Conservation (phyloP, 2,329 filamentous ascomycete genomes). For the Rachicladosporium sp. region DNA sequence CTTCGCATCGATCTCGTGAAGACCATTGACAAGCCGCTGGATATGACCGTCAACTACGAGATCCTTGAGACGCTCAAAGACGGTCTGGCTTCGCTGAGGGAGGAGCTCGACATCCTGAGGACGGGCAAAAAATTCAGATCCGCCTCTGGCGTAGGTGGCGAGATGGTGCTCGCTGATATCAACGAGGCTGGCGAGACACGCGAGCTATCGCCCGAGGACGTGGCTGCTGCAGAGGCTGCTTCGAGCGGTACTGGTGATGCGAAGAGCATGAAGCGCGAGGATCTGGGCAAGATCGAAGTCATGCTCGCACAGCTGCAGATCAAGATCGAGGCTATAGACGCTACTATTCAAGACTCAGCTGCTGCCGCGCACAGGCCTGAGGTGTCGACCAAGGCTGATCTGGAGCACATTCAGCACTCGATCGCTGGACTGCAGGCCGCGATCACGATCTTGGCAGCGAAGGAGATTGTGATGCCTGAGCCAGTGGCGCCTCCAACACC, state of each 20-base stretch:
- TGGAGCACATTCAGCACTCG: conserved; percentile 33
- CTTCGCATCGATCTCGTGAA: conserved; percentile 64
- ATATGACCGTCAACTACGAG: conserved; percentile 76
- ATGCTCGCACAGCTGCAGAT: conserved; percentile 70
- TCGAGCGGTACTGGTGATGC: conserved; percentile 18
- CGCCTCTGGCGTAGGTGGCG: conserved; percentile 13
- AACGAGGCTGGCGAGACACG: conserved; percentile 29
- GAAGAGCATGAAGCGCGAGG: conserved; percentile 49
- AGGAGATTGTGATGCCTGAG: conserved; percentile 19
- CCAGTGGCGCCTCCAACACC: conserved; percentile 9
- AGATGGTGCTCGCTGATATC: conserved; percentile 45
- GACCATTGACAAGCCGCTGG: conserved; percentile 64
- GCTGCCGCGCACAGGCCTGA: conserved; percentile 22
- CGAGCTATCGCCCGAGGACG: conserved; percentile 32
- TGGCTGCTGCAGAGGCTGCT: conserved; percentile 9
- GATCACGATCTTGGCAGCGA: conserved; percentile 40
- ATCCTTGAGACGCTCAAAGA: conserved; percentile 77
- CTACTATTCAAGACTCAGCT: conserved; percentile 36
- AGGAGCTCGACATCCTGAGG: conserved; percentile 69
- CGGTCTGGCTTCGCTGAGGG: conserved; percentile 62
- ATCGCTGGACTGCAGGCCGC: conserved; percentile 47
- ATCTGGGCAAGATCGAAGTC: conserved; percentile 75
- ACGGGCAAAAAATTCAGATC: conserved; percentile 28
- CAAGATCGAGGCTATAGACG: conserved; percentile 70
- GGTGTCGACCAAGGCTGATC: conserved; percentile 40